These are phyloP conservation scores for Tubosaeta brunneosetosa DNA, from an alignment of 768 basidiomycete genomes.

Conservation along the genomic window DNA sequence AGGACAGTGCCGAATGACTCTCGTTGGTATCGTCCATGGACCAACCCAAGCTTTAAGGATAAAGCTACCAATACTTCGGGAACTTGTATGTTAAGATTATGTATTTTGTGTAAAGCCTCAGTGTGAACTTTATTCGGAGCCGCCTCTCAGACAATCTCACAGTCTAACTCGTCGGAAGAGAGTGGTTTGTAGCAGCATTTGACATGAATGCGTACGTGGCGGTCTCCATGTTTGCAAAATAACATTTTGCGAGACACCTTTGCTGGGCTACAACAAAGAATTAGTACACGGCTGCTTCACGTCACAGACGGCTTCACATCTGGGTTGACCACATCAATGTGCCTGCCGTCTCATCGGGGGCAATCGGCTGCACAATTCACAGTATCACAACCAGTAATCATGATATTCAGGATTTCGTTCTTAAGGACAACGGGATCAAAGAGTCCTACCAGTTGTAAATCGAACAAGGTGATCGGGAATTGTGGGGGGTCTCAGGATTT, in stretches of 20 bases:
- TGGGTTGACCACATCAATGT: no score
- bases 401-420: no score
- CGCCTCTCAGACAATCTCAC: not conserved
- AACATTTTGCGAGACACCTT: not conserved
- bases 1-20: constrained; percentile 17
- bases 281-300: no score
- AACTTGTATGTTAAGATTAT: not conserved
- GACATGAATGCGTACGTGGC: not conserved
- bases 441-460: no score
- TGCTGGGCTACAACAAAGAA: no score
- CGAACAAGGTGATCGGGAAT: not conserved
- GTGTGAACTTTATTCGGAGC: not conserved
- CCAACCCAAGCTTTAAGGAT: constrained; percentile 13
- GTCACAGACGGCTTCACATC: no score
- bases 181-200: no score
- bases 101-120: no score
- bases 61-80: no score
- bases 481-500: not conserved
- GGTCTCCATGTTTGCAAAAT: not conserved
- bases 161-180: no score
- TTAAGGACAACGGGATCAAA: no score
- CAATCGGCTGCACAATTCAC: no score
- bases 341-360: not conserved
- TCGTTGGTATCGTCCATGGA: not conserved
- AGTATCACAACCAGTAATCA: not conserved